Evolutionary conservation across 2,329 filamentous ascomycete species (phyloP).

Genomic region (Ascochyta viciae-villosae): DNA sequence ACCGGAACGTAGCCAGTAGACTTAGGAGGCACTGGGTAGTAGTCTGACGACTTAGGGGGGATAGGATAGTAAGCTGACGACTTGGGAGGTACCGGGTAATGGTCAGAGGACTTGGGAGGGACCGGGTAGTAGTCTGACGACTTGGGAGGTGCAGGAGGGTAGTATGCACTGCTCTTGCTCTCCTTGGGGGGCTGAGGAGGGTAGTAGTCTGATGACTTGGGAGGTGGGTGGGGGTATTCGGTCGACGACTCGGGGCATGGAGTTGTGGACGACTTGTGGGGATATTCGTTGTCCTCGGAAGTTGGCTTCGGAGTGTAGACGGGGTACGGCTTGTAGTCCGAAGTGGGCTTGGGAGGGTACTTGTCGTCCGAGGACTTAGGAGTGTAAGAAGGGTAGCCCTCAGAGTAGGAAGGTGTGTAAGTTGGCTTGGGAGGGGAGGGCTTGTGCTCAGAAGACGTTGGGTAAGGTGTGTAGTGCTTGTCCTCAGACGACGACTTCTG

Average conservation of each 20-base stretch:
- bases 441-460: neutral
- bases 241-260: too few species aligned
- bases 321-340: conserved; percentile 2
- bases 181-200: neutral
- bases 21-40: neutral
- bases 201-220: conserved; percentile 5
- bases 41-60: neutral
- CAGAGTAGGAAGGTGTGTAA: neutral
- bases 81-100: conserved; percentile 1
- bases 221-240: neutral
- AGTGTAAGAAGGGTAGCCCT: conserved; percentile 2
- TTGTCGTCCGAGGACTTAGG: too few species aligned
- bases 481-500: neutral
- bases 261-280: neutral
- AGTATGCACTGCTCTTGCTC: neutral
- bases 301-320: conserved; percentile 1
- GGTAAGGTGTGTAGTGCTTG: conserved; percentile 2
- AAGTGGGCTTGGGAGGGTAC: neutral
- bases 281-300: neutral
- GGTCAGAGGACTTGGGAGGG: neutral
- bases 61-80: neutral
- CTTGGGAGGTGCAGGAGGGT: neutral
- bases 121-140: neutral
- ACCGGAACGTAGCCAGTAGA: neutral
- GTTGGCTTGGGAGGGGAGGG: too few species aligned